Evolutionary conservation across 495 filamentous ascomycete genomes (phyloP), one percentile per base, ranked within the genome.

Genomic region (Neurospora cerealis): DNA sequence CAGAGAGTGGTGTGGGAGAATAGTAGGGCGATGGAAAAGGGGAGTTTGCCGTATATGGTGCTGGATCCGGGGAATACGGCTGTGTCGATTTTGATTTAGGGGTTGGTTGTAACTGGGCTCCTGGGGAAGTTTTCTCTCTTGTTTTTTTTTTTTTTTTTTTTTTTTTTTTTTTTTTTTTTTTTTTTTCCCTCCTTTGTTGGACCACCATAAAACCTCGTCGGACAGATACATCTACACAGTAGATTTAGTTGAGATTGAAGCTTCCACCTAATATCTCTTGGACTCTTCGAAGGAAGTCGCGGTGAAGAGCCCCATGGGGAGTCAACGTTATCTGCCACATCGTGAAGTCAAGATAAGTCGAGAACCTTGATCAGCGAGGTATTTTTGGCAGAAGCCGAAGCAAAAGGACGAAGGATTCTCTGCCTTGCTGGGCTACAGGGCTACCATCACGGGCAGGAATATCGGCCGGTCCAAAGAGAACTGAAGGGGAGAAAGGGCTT

Each of bases 41-140:
- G 80, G 48, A 83, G 75, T 36, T 72, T 84, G 7, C 81, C 80
- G 38, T 84, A 84, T 74, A 82, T 80, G 78, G 83, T 84, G 44
- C 44, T 84, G 72, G 81, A 84, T 74, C 83, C 83, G 24, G 77
- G 78, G n/a, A 36, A 78, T 44, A 84, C 82, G 71, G 82, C 83
- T 11, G 81, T 84, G 38, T 81, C 79, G 34, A 84, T 84, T 71
- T 69, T 84, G 48, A 84, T 84, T 37, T 83, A 38, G 37, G 38
- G 38, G 9, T 39, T 11, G 38, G 38, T 9, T 39, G 38, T 39
- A 9, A 11, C 38, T 39, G 38, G 38, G 9, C 7, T 39, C 3
- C 9, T 38, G 38, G 38, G 9, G 9, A 39, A 10, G 9, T 39
- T 39, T 39, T 39, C 9, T 38, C 9, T 28, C 2, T 28, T 28